Percentiles rank a stretch among this genome's conserved stretches.
phyloP scores from a whole-genome alignment of 345 rosid species.

The Camelina hispida region DNA sequence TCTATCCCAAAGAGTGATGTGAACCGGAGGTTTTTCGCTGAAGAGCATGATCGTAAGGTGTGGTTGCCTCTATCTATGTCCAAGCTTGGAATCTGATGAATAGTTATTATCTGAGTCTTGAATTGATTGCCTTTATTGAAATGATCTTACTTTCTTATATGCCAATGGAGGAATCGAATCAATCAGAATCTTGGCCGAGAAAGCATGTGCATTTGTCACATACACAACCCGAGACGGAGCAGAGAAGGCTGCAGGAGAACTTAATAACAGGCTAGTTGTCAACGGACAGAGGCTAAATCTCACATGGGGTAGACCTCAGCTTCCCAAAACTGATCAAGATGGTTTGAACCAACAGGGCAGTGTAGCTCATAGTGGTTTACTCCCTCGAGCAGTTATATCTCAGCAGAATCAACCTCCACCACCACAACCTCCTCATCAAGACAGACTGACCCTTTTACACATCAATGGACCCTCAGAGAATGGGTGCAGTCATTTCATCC shows the following conservation, averaged over 20 bases:
- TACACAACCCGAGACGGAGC: constrained; percentile 96
- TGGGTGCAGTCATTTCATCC: constrained; percentile 83
- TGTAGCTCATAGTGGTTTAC: constrained; percentile 69
- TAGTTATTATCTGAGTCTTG: not conserved
- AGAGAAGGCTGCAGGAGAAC: constrained; percentile 94
- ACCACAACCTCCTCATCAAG: constrained; percentile 50
- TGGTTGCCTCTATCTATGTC: not conserved
- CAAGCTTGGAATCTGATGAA: not conserved
- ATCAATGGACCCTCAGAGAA: constrained; percentile 96
- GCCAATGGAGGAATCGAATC: constrained; percentile 95
- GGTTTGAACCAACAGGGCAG: constrained; percentile 71
- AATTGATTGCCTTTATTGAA: not conserved
- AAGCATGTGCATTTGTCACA: constrained; percentile 91
- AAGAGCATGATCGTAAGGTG: constrained; percentile 94
- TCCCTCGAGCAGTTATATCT: constrained; percentile 83
- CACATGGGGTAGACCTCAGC: constrained; percentile 95
- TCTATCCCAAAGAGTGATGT: constrained; percentile 94
- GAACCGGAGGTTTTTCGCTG: constrained; percentile 89
- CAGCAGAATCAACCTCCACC: constrained; percentile 81
- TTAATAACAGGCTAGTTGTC: constrained; percentile 80
- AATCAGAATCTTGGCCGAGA: constrained; percentile 78
- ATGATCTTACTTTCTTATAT: constrained; percentile 17
- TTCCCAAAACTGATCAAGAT: constrained; percentile 69
- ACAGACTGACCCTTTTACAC: constrained; percentile 72
- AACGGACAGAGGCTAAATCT: constrained; percentile 87